Percentiles rank a stretch among this genome's conserved stretches.
Evolutionary conservation across 371 early-diverging fungal genomes (phyloP).

Genomic region (Lichtheimia ornata): DNA sequence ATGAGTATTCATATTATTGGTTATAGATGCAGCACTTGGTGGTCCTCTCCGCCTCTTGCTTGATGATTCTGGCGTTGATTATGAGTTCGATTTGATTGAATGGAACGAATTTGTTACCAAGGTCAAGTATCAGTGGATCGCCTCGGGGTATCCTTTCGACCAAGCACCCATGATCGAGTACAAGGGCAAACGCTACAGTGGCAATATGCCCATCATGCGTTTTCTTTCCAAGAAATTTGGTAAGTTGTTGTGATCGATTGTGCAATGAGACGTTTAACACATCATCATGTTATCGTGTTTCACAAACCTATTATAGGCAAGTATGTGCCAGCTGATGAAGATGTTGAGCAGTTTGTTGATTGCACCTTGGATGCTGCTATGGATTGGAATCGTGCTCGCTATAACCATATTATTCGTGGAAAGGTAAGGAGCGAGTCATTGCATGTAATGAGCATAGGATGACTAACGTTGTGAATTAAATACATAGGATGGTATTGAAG

Average conservation of each 20-base stretch:
- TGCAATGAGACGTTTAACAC: not conserved
- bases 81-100: conserved; percentile 20
- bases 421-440: not conserved
- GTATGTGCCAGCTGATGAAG: conserved; percentile 24
- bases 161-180: conserved; percentile 27
- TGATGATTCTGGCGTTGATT: conserved; percentile 26
- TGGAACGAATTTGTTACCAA: conserved; percentile 16
- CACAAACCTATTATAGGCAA: conserved; percentile 10
- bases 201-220: conserved; percentile 23
- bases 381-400: conserved; percentile 17
- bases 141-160: conserved; percentile 8
- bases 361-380: conserved; percentile 13
- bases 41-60: conserved; percentile 26
- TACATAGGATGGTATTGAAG: conserved; percentile 10
- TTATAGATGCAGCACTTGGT: conserved; percentile 15
- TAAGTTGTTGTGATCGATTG: not conserved
- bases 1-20: too few species aligned
- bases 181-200: conserved; percentile 24
- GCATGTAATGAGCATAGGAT: not conserved
- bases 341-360: conserved; percentile 25
- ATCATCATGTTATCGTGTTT: not conserved
- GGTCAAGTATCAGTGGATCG: conserved; percentile 13
- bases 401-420: not conserved
- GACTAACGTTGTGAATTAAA: too few species aligned
- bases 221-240: conserved; percentile 24